Base-by-base conservation (phyloP, 768 basidiomycete species). In the Suillus variegatus region DNA sequence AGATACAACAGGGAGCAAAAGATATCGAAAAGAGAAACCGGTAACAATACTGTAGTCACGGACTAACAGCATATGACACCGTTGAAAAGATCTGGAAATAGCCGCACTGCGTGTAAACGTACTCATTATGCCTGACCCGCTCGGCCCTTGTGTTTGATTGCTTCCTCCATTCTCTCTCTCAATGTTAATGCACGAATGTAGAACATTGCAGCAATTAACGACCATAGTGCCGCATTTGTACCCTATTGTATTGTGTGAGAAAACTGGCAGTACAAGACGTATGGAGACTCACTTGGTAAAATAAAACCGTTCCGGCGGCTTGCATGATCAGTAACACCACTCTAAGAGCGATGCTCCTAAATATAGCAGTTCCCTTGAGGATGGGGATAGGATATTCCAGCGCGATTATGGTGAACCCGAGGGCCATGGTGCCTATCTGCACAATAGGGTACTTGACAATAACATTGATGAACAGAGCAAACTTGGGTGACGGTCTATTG, bases 151-250 rank as follows among this genome's bases (percentile, higher is more conserved):
- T 89, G 87, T 68, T 78, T 81, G 74, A 88, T 88, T 51, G 86
- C 85, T 67, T 84, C 89, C 63, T 80, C 82, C 80, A 93, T 89
- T 62, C 73, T 80, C 79, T 95, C 94, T 72, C 89, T 91, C 22
- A 85, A 81, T 66, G 83, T 75, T 49, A 88, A 79, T 14, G 93
- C 91, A 63, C 88, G 84, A 16, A 77, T 76, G 71, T 94, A 97
- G 72, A 88, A 88, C 63, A 82, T 67, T 32, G 84, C 81, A 20
- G 92, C 90, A 71, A 94, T 84, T 60, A 93, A 72, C 28, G 92
- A 93, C 83, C 88, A 97, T 60, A 96, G 76, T 14, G 89, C 88
- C 35, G 87, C 90, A 72, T 94, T 94, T 41, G 92, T 91, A 51
- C 94, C 94, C 93, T 95, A 38, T 36, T 32, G 51, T 41, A 35